Conservation (phyloP, 345 rosid species). For the Lepidium africanum region DNA sequence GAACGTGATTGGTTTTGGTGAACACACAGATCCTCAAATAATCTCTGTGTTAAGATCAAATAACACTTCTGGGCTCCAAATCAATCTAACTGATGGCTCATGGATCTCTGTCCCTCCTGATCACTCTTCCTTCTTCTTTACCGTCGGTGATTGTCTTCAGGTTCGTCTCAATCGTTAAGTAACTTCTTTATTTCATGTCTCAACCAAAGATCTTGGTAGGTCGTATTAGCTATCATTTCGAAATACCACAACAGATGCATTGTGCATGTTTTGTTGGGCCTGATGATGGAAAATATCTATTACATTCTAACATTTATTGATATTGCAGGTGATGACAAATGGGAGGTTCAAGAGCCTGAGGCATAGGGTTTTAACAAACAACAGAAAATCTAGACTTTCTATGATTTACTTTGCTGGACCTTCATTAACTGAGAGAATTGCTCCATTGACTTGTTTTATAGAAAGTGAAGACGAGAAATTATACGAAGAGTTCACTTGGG, state of each 20-base stretch:
- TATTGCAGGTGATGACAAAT: constrained; percentile 72
- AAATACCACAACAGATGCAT: too few relatives aligned
- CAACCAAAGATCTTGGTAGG: too few relatives aligned
- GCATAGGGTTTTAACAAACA: constrained; percentile 70
- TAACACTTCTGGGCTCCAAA: constrained; percentile 79
- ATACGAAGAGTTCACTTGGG: constrained; percentile 87
- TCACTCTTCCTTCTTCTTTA: constrained; percentile 65
- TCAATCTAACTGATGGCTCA: constrained; percentile 46
- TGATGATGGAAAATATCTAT: too few relatives aligned
- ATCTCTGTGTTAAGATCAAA: constrained; percentile 75
- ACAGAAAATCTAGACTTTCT: constrained; percentile 55
- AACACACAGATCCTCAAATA: constrained; percentile 92
- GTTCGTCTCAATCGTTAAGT: constrained; percentile 15
- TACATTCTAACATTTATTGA: too few relatives aligned
- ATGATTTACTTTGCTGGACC: constrained; percentile 92
- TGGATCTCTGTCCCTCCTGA: constrained; percentile 87
- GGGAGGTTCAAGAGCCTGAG: constrained; percentile 82
- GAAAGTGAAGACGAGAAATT: constrained; percentile 45
- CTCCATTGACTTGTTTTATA: constrained; percentile 48
- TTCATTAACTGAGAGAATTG: constrained; percentile 50
- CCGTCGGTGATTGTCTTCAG: constrained; percentile 83
- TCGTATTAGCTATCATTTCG: too few relatives aligned
- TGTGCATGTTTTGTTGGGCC: too few relatives aligned
- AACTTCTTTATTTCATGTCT: too few relatives aligned
- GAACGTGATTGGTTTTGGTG: constrained; percentile 67